These are phyloP conservation scores for Spinacia oleracea DNA, from an alignment of 179 eudicot genomes.

Conservation along the genomic window DNA sequence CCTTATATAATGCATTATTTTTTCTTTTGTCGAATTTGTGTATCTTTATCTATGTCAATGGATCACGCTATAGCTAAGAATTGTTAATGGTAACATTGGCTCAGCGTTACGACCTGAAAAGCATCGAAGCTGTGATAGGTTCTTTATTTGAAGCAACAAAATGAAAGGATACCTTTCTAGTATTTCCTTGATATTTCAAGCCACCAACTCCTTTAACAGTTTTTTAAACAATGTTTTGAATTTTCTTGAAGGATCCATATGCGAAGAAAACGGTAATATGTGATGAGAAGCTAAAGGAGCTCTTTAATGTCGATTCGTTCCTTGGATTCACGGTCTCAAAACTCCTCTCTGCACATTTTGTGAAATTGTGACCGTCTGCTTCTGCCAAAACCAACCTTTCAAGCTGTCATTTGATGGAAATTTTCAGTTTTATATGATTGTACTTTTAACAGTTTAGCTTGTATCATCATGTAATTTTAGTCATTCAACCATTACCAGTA, in stretches of 20 bases:
- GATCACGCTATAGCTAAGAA: background rate
- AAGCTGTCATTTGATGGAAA: background rate
- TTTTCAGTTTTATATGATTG: background rate
- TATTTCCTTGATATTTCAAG: background rate
- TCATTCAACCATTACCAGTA: no score
- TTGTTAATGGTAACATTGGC: background rate
- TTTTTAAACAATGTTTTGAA: slow-evolving; percentile 7
- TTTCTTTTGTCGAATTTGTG: background rate
- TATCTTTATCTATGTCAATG: background rate
- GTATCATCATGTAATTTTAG: background rate
- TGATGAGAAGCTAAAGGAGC: slow-evolving; percentile 96
- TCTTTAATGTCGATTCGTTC: slow-evolving; percentile 74
- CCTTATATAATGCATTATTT: no score
- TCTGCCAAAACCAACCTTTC: background rate
- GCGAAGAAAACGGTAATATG: slow-evolving; percentile 72
- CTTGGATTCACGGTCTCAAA: slow-evolving; percentile 71
- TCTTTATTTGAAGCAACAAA: background rate
- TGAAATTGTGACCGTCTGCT: slow-evolving; percentile 33
- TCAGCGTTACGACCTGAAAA: background rate
- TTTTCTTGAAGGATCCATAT: slow-evolving; percentile 72
- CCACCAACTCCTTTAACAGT: background rate
- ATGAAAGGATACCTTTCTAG: background rate
- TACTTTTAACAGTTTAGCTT: no score
- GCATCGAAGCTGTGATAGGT: background rate
- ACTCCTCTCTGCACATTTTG: slow-evolving; percentile 59